Evolutionary conservation across 768 basidiomycete genomes (phyloP).

Genomic region (Mycena amicta): DNA sequence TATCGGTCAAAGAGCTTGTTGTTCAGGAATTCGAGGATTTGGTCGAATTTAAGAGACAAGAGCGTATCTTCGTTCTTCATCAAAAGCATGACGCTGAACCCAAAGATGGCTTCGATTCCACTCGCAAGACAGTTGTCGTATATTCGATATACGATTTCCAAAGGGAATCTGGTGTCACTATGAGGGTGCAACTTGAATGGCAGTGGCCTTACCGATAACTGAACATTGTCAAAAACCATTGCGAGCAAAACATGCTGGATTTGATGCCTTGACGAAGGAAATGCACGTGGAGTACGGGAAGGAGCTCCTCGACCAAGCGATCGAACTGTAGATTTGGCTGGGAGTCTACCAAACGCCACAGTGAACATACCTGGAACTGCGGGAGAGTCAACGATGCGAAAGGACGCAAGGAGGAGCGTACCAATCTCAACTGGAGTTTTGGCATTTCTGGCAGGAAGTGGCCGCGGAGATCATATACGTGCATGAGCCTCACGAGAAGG

Average conservation of each 20-base stretch:
- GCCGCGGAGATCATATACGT: conserved; percentile 92
- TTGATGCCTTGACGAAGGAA: conserved; percentile 93
- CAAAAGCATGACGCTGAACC: conserved; percentile 86
- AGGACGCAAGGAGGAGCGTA: conserved; percentile 36
- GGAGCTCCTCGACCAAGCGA: conserved; percentile 86
- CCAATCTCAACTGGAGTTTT: conserved; percentile 88
- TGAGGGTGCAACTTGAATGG: conserved; percentile 3
- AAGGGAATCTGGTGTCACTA: conserved; percentile 69
- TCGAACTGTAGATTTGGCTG: conserved; percentile 66
- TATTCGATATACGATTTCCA: conserved; percentile 93
- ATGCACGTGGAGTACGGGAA: conserved; percentile 92
- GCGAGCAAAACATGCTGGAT: conserved; percentile 97
- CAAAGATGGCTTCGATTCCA: conserved; percentile 96
- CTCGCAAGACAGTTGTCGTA: conserved; percentile 96
- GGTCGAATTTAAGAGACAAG: conserved; percentile 85
- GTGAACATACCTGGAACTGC: conserved; percentile 60
- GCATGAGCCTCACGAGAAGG: conserved; percentile 91
- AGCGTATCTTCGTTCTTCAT: conserved; percentile 85
- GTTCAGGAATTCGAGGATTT: conserved; percentile 84
- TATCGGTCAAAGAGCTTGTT: conserved; percentile 82
- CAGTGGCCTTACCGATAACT: conserved; percentile 73
- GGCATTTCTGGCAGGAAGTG: conserved; percentile 99
- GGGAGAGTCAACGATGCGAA: neutral
- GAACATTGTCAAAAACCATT: conserved; percentile 98
- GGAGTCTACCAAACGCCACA: conserved; percentile 11